phyloP scores from a whole-genome alignment of 140 eudicot species.

The Senecio squalidus region DNA sequence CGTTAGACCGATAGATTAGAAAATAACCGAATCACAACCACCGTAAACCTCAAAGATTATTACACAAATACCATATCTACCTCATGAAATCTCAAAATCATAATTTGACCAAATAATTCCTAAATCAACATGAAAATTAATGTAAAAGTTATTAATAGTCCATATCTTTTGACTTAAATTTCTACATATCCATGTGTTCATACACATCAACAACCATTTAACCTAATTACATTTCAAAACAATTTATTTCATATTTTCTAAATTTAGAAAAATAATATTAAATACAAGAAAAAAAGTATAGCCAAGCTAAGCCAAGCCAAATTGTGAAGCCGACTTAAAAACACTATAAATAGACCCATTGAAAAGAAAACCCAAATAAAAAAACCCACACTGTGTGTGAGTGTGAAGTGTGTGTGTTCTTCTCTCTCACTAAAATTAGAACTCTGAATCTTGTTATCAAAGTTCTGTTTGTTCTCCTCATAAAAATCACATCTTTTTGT shows the following conservation, averaged over 20 bases:
- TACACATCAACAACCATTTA: too few relatives aligned
- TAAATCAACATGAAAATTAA: too few relatives aligned
- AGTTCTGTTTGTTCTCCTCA: conserved; percentile 9
- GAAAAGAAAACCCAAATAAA: conserved; percentile 30
- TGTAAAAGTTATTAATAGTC: too few relatives aligned
- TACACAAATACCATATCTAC: too few relatives aligned
- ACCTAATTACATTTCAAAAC: too few relatives aligned
- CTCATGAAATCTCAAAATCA: too few relatives aligned
- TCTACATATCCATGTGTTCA: too few relatives aligned
- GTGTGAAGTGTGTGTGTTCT: conserved; percentile 20
- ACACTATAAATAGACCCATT: conserved; percentile 26
- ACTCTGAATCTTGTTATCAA: conserved; percentile 29
- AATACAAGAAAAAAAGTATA: not conserved
- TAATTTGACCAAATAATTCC: too few relatives aligned
- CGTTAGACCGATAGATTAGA: too few relatives aligned
- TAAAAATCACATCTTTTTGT: conserved; percentile 1
- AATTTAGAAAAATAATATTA: conserved; percentile 6
- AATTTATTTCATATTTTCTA: conserved; percentile 20
- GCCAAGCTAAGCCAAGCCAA: conserved; percentile 26
- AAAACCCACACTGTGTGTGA: conserved; percentile 14
- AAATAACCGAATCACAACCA: too few relatives aligned
- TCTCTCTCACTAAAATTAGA: conserved; percentile 47
- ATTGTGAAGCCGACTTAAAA: conserved; percentile 19
- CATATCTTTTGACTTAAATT: too few relatives aligned
- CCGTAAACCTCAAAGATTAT: too few relatives aligned